phyloP scores from a whole-genome alignment of 164 flowering plant species.

The Sextonia rubra region DNA sequence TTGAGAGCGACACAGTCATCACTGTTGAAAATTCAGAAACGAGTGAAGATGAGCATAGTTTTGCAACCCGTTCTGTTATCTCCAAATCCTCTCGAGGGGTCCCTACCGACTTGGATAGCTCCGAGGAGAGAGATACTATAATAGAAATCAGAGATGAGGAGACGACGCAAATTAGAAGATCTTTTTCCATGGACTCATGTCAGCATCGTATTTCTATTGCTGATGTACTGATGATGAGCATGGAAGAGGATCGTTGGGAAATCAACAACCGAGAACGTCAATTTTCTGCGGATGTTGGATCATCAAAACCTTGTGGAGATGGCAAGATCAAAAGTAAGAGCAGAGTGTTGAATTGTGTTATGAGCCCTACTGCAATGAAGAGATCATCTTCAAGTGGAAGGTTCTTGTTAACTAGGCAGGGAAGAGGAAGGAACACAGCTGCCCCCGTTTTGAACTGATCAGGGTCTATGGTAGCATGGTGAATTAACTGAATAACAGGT shows the following conservation, averaged over 20 bases:
- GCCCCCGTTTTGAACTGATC: too few species aligned
- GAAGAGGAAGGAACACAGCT: too few species aligned
- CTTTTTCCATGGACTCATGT: conserved; percentile 13
- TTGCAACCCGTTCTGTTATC: not conserved
- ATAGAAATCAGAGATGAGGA: conserved; percentile 37
- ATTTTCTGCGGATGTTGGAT: conserved; percentile 17
- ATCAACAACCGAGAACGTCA: not conserved
- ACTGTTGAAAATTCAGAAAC: conserved; percentile 14
- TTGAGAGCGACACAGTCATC: conserved; percentile 14
- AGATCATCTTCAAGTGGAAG: conserved; percentile 71
- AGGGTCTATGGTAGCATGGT: too few species aligned
- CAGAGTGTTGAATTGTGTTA: conserved; percentile 32
- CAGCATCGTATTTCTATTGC: conserved; percentile 5
- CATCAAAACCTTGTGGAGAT: conserved; percentile 26
- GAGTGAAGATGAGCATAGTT: conserved; percentile 14
- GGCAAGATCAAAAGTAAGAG: conserved; percentile 25
- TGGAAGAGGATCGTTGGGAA: conserved; percentile 2
- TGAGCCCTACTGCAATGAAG: conserved; percentile 42
- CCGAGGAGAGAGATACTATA: conserved; percentile 21
- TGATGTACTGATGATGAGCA: not conserved
- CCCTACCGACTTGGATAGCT: conserved; percentile 28
- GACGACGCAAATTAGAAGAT: conserved; percentile 5
- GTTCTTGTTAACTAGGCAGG: conserved; percentile 15
- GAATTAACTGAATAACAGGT: too few species aligned
- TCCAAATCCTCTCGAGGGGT: conserved; percentile 27